Base-by-base conservation (phyloP, 345 rosid species). In the Arabis alpina region DNA sequence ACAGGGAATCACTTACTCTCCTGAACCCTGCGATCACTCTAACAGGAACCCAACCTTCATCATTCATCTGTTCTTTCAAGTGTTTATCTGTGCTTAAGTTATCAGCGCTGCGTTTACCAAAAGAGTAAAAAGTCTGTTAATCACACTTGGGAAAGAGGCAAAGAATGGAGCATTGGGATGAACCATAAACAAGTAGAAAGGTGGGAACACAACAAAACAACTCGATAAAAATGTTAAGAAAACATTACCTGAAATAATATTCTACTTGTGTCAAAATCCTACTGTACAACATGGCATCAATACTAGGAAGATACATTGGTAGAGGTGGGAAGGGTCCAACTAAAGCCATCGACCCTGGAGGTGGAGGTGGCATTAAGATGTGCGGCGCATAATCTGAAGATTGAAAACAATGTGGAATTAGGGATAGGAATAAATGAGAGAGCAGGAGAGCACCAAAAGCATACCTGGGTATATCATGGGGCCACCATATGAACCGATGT, bases 1-100 rank as follows among this genome's bases (percentile, higher is more conserved):
- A 42, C 15, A 2, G 30, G 49, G 50, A 45, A 71, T 34, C 76
- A 80, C 95, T 82, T 72, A 93, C 98, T 82, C 80, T 87, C 15
- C 87, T 90, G 81, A 93, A 93, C 53, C 86, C 82, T 32, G 98
- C 93, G 34, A 93, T 83, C 16, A 93, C 68, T 63, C 68, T 72
- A 70, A 93, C 73, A 58, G 87, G 74, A 77, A 93, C 98, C 96
- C 93, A 93, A 53, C 98, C 98, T 66, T 86, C 84, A 5, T 80
- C 86, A 80, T 88, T 91, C 98, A 90, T 93, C 54, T 87, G 84
- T 64, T 27, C 73, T 80, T 91, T 82, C 86, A 93, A 81, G 85
- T 74, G 84, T 55, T 56, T 64, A 73, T 93, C 98, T 76, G 59
- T 86, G 65, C 87, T 76, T 75, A 93, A 83, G 82, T 93, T 93